Evolutionary conservation across 2,329 filamentous ascomycete species (phyloP).

Genomic region (Xylaria sp.): DNA sequence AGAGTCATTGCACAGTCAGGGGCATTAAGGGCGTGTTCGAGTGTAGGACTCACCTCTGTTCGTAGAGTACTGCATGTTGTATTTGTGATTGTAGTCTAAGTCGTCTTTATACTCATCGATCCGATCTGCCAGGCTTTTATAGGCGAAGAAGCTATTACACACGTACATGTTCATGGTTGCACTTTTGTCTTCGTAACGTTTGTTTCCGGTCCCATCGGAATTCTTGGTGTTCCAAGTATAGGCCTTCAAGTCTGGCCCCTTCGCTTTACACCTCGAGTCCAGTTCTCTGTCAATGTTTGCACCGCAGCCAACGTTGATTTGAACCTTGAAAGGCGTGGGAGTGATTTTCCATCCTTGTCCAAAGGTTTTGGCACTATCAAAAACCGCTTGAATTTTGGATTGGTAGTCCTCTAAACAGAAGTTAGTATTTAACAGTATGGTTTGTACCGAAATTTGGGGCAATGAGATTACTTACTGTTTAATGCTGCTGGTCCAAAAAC

Average conservation of each 20-base stretch:
- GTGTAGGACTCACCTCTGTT: conserved; percentile 16
- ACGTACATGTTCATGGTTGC: conserved; percentile 12
- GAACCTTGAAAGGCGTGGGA: conserved; percentile 10
- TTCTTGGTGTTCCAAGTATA: conserved; percentile 13
- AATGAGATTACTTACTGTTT: conserved; percentile 10
- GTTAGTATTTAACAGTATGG: conserved; percentile 12
- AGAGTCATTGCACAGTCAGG: conserved; percentile 3
- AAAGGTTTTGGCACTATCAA: conserved; percentile 14
- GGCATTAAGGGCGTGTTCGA: conserved; percentile 6
- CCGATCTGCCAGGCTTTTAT: neutral
- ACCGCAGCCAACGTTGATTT: conserved; percentile 12
- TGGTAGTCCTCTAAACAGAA: conserved; percentile 13
- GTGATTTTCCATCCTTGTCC: conserved; percentile 19
- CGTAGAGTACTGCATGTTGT: conserved; percentile 12
- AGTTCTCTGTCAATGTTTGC: neutral
- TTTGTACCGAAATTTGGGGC: conserved; percentile 10
- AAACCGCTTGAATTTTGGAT: conserved; percentile 13
- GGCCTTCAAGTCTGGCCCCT: conserved; percentile 7
- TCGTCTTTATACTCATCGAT: neutral
- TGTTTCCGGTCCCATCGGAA: conserved; percentile 3
- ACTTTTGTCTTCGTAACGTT: conserved; percentile 1
- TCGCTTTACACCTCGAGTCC: conserved; percentile 1
- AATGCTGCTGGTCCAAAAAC: conserved; percentile 3
- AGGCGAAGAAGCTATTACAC: conserved; percentile 2
- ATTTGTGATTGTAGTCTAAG: conserved; percentile 2